Conservation (phyloP, 768 basidiomycete species). For the Leccinum aurantiacum region DNA sequence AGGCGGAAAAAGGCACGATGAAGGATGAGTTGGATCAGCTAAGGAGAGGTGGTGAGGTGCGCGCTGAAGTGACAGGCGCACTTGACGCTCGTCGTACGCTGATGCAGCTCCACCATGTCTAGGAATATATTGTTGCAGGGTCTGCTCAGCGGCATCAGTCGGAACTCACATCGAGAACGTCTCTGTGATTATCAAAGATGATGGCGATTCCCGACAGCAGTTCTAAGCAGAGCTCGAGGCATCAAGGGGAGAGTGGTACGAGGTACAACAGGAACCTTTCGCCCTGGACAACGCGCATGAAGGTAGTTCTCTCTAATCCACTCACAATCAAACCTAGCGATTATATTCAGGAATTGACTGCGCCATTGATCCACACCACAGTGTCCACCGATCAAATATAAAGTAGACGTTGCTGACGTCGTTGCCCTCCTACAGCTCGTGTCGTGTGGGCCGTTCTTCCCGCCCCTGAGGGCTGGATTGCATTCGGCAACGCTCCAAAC, state of each 20-base stretch:
- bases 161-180: slow-evolving; percentile 51
- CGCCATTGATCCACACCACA: slow-evolving; percentile 19
- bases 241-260: slow-evolving; percentile 51
- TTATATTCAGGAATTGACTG: slow-evolving; percentile 24
- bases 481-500: slow-evolving; percentile 63
- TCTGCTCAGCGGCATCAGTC: slow-evolving; percentile 44
- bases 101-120: slow-evolving; percentile 21
- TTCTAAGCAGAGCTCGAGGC: slow-evolving; percentile 58
- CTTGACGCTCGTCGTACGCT: slow-evolving; percentile 32
- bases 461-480: slow-evolving; percentile 60
- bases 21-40: slow-evolving; percentile 52
- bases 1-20: slow-evolving; percentile 19
- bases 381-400: slow-evolving; percentile 31
- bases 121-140: slow-evolving; percentile 51
- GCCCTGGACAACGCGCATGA: slow-evolving; percentile 29
- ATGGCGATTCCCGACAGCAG: slow-evolving; percentile 44
- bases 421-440: slow-evolving; percentile 59
- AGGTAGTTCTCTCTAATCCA: neutral
- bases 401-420: slow-evolving; percentile 53
- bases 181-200: slow-evolving; percentile 42
- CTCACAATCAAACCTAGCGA: neutral
- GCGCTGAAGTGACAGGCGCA: slow-evolving; percentile 52
- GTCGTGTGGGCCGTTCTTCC: slow-evolving; percentile 77
- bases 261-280: slow-evolving; percentile 42
- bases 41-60: slow-evolving; percentile 39